These are phyloP conservation scores for Microcos paniculata DNA, from an alignment of 345 rosid species.

Conservation along the genomic window DNA sequence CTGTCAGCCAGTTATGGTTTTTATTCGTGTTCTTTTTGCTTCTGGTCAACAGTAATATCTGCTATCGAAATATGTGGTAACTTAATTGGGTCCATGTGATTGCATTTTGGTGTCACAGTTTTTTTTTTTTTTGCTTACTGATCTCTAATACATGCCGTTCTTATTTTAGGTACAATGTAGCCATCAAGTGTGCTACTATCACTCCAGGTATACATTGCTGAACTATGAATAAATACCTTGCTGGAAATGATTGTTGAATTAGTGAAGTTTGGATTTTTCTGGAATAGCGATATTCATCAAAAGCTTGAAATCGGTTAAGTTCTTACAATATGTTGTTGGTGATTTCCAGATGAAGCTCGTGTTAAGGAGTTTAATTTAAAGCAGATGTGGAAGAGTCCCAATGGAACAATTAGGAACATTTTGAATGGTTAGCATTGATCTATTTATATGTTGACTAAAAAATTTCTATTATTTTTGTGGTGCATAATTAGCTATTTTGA, in stretches of 20 bases:
- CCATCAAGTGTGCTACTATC: conserved; percentile 96
- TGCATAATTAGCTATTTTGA: conserved; percentile 4
- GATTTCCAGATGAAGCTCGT: conserved; percentile 81
- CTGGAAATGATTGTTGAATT: not conserved
- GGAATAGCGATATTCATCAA: not conserved
- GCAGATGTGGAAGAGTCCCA: conserved; percentile 98
- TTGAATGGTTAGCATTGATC: conserved; percentile 64
- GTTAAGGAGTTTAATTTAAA: conserved; percentile 82
- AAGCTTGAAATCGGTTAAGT: not conserved
- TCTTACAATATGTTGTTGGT: conserved; percentile 16
- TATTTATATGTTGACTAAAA: not conserved
- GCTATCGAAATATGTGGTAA: not conserved
- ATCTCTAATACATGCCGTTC: not conserved
- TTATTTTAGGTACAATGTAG: conserved; percentile 82
- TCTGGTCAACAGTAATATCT: not conserved
- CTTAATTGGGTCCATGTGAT: not conserved
- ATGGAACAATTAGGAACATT: conserved; percentile 95
- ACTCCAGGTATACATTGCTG: conserved; percentile 76
- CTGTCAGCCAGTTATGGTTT: not conserved
- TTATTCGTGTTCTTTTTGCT: not conserved
- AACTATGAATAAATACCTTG: not conserved
- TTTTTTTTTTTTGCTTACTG: not conserved
- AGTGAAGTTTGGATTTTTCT: not conserved
- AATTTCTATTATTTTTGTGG: not conserved
- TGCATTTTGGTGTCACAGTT: not conserved